Base-by-base conservation (phyloP, 2,329 filamentous ascomycete genomes). In the Clarireedia homoeocarpa region DNA sequence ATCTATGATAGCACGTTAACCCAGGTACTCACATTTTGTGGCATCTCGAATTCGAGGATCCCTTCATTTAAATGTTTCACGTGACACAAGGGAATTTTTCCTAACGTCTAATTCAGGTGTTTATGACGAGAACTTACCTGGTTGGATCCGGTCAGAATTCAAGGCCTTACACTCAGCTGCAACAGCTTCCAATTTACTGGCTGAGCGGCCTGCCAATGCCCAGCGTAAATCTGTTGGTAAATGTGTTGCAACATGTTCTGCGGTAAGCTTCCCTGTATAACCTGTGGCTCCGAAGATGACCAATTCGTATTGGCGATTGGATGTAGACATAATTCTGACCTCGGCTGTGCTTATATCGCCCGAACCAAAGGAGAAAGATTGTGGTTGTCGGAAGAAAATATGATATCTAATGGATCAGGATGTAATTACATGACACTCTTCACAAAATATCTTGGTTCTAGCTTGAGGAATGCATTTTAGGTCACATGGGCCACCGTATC, bases 201-300 rank as follows among this genome's bases (percentile, higher is more conserved):
- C 74, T n/a, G 88, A 91, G 26, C 91, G 86, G 30, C 91, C 91
- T 47, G 90, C 89, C 55, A 96, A 76, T 14, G 89, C 91, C 91
- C 91, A 96, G 74, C 83, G 90, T 59, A 95, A 71, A 68, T 89
- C 81, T 17, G 86, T 89, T 0, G 91, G 87, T 1, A 90, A 75
- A 61, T 81, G 74, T 14, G 77, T 78, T 52, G 83, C 78, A 65
- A 96, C 86, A 71, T 94, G 83, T 69, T 95, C 85, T 27, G 85
- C 85, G 2, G 84, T 84, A 63, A 88, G 77, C 62, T 82, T 85
- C 40, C 91, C 91, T 0, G 91, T 96, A 72, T 95, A 96, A 27
- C 91, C 91, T 69, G 79, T 86, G 9, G 85, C 84, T 26, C 85
- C 85, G 20, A 86, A 76, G 36, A 89, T 73, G 45, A 88, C 73